A percentile compares a stretch with the other conserved stretches of the same genome.
These are phyloP conservation scores for Aaosphaeria pasadenensis DNA, from an alignment of 2,329 filamentous ascomycete species.

Conservation along the genomic window DNA sequence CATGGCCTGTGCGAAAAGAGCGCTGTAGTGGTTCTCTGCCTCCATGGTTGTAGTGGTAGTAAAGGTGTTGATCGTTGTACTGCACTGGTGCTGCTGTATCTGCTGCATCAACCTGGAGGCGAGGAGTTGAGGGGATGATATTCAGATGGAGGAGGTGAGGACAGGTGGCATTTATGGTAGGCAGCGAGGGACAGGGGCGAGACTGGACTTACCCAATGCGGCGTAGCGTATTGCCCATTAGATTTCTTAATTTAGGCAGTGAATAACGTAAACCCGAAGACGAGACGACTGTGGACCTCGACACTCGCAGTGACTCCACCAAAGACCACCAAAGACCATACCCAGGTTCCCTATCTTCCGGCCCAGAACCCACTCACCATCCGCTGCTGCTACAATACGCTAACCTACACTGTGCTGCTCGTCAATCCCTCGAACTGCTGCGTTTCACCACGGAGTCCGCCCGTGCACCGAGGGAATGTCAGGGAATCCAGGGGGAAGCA, in stretches of 20 bases:
- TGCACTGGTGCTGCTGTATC: slow-evolving; percentile 22
- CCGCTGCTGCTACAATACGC: too few species aligned
- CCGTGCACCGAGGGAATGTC: too few species aligned
- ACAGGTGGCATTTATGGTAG: slow-evolving; percentile 35
- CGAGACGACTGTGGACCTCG: too few species aligned
- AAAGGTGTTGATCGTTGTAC: slow-evolving; percentile 20
- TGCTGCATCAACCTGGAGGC: slow-evolving; percentile 12
- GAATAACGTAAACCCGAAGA: slow-evolving; percentile 13
- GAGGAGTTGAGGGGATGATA: slow-evolving; percentile 26
- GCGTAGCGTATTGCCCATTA: slow-evolving; percentile 6
- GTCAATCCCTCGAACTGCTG: too few species aligned
- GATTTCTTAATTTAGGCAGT: slow-evolving; percentile 18
- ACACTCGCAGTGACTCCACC: too few species aligned
- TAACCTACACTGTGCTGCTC: too few species aligned
- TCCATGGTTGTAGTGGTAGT: slow-evolving; percentile 13
- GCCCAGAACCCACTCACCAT: too few species aligned
- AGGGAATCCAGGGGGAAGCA: too few species aligned
- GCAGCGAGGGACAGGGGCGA: slow-evolving; percentile 17
- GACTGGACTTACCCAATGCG: slow-evolving; percentile 9
- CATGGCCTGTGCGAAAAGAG: slow-evolving; percentile 14
- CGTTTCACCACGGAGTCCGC: too few species aligned
- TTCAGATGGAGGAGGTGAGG: slow-evolving; percentile 23
- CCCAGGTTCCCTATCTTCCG: too few species aligned
- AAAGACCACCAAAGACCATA: too few species aligned
- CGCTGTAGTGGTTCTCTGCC: slow-evolving; percentile 23